Conservation (phyloP, 2,329 filamentous ascomycete species). For the Cladosporium oxysporum region DNA sequence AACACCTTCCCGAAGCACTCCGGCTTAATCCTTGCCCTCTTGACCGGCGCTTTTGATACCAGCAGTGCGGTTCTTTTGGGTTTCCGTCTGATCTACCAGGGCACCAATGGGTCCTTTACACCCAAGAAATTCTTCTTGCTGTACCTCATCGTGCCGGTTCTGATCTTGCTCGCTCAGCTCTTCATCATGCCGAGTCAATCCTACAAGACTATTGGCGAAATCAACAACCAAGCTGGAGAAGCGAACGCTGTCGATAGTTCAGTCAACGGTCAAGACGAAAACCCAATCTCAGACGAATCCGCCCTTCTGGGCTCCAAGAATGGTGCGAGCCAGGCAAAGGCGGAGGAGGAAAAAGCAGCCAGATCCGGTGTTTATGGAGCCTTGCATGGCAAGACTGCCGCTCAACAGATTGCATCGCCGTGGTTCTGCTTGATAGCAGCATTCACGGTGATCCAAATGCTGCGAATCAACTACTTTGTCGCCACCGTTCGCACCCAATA, state of each 20-base stretch:
- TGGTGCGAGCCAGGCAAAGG: conserved; percentile 62
- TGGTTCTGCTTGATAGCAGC: conserved; percentile 85
- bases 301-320: conserved; percentile 68
- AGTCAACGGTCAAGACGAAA: conserved; percentile 61
- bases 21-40: conserved; percentile 50
- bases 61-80: conserved; percentile 51
- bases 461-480: conserved; percentile 84
- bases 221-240: conserved; percentile 70
- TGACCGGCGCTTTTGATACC: conserved; percentile 55
- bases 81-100: conserved; percentile 51
- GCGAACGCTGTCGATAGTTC: conserved; percentile 32
- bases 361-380: conserved; percentile 82
- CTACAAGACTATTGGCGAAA: conserved; percentile 68
- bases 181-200: conserved; percentile 50
- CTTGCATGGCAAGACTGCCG: conserved; percentile 71
- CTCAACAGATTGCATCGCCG: conserved; percentile 72
- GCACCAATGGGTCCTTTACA: conserved; percentile 43
- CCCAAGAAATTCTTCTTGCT: conserved; percentile 52
- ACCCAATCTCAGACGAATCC: conserved; percentile 69
- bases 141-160: conserved; percentile 51
- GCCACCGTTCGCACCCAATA: conserved; percentile 84
- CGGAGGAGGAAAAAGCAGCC: conserved; percentile 69
- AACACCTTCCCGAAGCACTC: conserved; percentile 54
- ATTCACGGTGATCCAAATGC: conserved; percentile 66
- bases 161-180: conserved; percentile 45